These are phyloP conservation scores for Aspergillus ibericus DNA, from an alignment of 2,329 filamentous ascomycete species.

Conservation along the genomic window DNA sequence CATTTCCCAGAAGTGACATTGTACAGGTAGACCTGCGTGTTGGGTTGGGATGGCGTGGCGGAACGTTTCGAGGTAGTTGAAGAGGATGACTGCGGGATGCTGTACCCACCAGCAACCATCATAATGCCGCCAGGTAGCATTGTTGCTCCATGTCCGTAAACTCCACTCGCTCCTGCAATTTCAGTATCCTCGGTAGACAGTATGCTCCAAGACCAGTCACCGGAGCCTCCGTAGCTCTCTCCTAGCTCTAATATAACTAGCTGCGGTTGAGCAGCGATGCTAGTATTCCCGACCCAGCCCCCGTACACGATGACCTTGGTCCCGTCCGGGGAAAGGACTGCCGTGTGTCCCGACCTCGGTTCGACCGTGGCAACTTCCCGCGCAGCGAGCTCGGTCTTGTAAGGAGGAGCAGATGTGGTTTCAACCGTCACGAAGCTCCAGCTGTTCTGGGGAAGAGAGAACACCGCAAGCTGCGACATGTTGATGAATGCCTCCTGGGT, in stretches of 20 bases:
- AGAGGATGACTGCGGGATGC: conserved; percentile 42
- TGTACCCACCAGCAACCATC: conserved; percentile 62
- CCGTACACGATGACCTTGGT: conserved; percentile 75
- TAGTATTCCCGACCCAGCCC: conserved; percentile 86
- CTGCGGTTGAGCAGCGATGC: conserved; percentile 75
- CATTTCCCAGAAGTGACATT: conserved; percentile 63
- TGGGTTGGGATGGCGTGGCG: conserved; percentile 31
- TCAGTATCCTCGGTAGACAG: conserved; percentile 42
- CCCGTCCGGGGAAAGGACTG: conserved; percentile 77
- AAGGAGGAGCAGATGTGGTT: conserved; percentile 34
- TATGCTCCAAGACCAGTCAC: conserved; percentile 47
- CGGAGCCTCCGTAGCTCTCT: conserved; percentile 63
- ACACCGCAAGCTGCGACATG: conserved; percentile 86
- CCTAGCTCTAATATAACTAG: conserved; percentile 75
- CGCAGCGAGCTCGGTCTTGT: conserved; percentile 59
- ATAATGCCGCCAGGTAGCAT: conserved; percentile 63
- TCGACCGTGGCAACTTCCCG: conserved; percentile 60
- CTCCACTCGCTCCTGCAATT: conserved; percentile 46
- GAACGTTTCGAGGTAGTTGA: conserved; percentile 41
- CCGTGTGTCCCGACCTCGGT: conserved; percentile 84
- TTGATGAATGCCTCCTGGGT: conserved; percentile 84
- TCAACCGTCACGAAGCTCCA: conserved; percentile 80
- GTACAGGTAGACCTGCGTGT: conserved; percentile 56
- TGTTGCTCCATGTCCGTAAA: conserved; percentile 62
- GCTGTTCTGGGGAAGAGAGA: conserved; percentile 78